Conservation (phyloP, 2,329 filamentous ascomycete species). For the Talaromyces amestolkiae region DNA sequence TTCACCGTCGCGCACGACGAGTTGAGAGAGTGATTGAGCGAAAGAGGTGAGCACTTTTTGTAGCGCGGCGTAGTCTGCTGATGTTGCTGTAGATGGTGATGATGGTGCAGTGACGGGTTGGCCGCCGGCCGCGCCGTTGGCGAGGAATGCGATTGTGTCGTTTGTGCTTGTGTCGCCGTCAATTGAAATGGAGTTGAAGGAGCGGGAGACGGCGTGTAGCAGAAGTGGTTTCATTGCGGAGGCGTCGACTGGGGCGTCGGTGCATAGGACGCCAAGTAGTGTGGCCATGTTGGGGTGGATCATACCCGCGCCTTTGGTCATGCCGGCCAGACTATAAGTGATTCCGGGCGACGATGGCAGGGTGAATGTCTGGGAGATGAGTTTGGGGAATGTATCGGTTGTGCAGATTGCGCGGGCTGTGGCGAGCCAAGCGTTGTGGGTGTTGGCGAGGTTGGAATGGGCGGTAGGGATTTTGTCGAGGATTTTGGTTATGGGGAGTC, state of each 20-base stretch:
- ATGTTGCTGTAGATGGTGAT: conserved; percentile 30
- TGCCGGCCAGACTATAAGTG: conserved; percentile 83
- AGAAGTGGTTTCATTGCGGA: conserved; percentile 67
- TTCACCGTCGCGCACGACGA: conserved; percentile 93
- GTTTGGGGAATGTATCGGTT: conserved; percentile 96
- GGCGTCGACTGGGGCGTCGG: conserved; percentile 77
- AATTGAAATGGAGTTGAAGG: conserved; percentile 95
- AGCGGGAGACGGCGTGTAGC: conserved; percentile 70
- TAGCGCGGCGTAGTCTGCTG: conserved; percentile 67
- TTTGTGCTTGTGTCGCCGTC: conserved; percentile 98
- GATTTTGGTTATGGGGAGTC: conserved; percentile 89
- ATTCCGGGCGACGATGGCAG: conserved; percentile 74
- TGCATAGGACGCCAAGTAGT: conserved; percentile 84
- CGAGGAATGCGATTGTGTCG: conserved; percentile 90
- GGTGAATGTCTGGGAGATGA: conserved; percentile 78
- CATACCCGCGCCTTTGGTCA: conserved; percentile 98
- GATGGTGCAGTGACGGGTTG: conserved; percentile 54
- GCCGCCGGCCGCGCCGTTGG: conserved; percentile 87
- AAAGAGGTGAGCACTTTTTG: conserved; percentile 70
- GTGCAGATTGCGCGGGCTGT: conserved; percentile 93
- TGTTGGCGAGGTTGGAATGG: conserved; percentile 65
- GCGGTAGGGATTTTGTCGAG: conserved; percentile 75
- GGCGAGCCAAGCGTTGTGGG: conserved; percentile 81
- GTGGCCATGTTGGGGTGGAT: conserved; percentile 99
- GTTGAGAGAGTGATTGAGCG: conserved; percentile 78